Conservation (phyloP, 208 protist genomes). For the Kentomonas sorsogonicus region DNA sequence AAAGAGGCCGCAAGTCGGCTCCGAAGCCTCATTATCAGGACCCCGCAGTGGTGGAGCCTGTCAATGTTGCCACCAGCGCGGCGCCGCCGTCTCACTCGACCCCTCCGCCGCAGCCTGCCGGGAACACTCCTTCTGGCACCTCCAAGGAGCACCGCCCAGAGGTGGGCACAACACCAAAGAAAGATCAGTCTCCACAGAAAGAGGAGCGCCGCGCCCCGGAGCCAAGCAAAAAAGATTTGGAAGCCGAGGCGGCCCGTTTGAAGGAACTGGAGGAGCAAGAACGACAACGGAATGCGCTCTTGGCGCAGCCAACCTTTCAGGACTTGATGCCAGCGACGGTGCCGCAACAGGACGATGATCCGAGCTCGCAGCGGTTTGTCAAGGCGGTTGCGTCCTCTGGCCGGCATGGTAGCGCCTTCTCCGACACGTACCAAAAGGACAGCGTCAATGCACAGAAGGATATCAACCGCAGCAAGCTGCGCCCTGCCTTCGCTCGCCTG, state of each 20-base stretch:
- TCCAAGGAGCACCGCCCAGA: too few species aligned
- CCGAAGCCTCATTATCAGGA: too few species aligned
- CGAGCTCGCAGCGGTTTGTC: constrained; percentile 38
- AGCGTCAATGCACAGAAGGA: constrained; percentile 45
- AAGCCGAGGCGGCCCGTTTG: constrained; percentile 16
- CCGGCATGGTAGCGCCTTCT: constrained; percentile 57
- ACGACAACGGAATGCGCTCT: too few species aligned
- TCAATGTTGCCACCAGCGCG: too few species aligned
- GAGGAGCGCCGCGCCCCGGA: constrained; percentile 29
- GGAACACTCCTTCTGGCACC: too few species aligned
- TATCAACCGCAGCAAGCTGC: constrained; percentile 68
- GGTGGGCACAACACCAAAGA: too few species aligned
- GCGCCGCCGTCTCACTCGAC: too few species aligned
- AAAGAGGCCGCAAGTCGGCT: too few species aligned
- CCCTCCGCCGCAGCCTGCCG: too few species aligned
- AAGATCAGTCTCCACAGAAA: too few species aligned
- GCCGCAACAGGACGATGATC: constrained; percentile 52
- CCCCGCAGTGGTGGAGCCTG: too few species aligned
- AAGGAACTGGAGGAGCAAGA: constrained; percentile 28
- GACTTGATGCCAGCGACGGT: constrained; percentile 47
- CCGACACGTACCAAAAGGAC: constrained; percentile 80
- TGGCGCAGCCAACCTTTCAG: too few species aligned
- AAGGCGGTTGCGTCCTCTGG: constrained; percentile 31
- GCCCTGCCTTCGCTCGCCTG: constrained; percentile 49
- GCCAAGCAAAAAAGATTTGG: constrained; percentile 23